Base-by-base conservation (phyloP, 108 stramenopile species). In the Cyclotella sp. region DNA sequence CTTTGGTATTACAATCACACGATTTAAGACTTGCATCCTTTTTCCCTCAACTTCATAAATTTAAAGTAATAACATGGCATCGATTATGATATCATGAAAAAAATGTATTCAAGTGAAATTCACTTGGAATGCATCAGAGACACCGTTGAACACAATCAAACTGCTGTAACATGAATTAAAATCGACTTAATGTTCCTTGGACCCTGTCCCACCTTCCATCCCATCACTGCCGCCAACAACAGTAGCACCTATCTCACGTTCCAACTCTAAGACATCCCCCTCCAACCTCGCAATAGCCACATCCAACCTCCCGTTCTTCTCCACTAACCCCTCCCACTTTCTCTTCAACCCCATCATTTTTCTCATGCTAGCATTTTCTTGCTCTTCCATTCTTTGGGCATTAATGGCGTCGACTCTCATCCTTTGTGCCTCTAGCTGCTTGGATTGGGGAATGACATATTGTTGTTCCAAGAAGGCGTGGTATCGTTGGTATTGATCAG, bases 381-480 rank as follows among this genome's bases (percentile, higher is more conserved):
- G 81, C 59, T 93, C 77, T 59, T 88, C 80, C 81, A 89, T 88
- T 19, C 92, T 69, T 45, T 78, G 65, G 22, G 82, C 87, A 65
- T 93, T 90, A 30, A 91, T 82, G 62, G 86, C 85, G 75, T 91
- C 92, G 0, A 91, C 90, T 26, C 69, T 57, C 47, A 84, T 61
- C 2, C 82, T 60, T 39, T 90, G 88, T 22, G 57, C 27, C 39
- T 89, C 70, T 30, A 90, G 51, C 49, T 73, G 22, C 27, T 63
- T 13, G 18, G 49, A 29, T 40, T 55, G 58, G 21, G 84, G 77
- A 45, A 13, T 72, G 19, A 54, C 44, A 63, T 68, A 73, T 26
- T 46, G 43, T 39, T 61, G 58, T 54, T 89, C 73, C 19, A 88
- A 45, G 15, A 59, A 51, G 14, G 76, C 57, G 19, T 59, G 70